Evolutionary conservation across 129 eudicot genomes (phyloP).

Genomic region (Arctium lappa): DNA sequence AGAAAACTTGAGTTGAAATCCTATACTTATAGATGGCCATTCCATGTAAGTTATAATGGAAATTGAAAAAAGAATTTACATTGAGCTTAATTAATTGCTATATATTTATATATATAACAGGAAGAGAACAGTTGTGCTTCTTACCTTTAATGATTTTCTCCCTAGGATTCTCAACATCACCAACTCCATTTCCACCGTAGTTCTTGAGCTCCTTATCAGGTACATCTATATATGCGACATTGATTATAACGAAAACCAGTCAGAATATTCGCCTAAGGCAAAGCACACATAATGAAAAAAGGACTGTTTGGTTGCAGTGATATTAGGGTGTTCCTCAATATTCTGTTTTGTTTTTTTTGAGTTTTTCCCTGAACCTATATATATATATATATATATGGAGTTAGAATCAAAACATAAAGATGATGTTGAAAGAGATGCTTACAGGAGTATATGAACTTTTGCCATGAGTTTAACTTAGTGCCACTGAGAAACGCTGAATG

Average conservation of each 20-base stretch:
- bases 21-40: not conserved
- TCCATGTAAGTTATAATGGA: not conserved
- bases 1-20: not conserved
- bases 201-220: conserved; percentile 1
- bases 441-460: conserved; percentile 11
- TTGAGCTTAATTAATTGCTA: not conserved
- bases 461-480: conserved; percentile 7
- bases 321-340: no score
- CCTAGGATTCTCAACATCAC: conserved; percentile 3
- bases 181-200: not conserved
- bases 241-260: not conserved
- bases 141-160: not conserved
- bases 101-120: not conserved
- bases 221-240: conserved; percentile 6
- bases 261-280: not conserved
- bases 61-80: not conserved
- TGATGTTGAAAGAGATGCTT: not conserved
- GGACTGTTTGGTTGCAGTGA: no score
- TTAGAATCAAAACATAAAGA: no score
- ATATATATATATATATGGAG: no score
- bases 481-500: conserved; percentile 23
- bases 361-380: no score
- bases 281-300: not conserved
- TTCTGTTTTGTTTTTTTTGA: no score
- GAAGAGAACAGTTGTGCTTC: not conserved